Percentiles rank a stretch among this genome's conserved stretches.
Evolutionary conservation across 176 grass and related monocot species (phyloP).

Genomic region (Ensete glaucum): DNA sequence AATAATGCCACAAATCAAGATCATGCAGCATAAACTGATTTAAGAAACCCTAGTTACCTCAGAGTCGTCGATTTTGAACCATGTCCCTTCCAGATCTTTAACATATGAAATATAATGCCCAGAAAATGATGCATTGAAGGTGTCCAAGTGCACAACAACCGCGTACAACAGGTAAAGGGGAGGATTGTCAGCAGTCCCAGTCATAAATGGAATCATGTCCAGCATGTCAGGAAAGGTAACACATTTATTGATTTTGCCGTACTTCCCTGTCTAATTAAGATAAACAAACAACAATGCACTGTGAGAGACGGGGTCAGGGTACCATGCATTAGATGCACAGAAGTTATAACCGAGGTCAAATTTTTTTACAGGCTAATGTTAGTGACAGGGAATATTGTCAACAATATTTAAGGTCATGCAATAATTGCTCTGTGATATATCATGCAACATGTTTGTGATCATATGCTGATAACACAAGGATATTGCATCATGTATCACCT

Average conservation of each 20-base stretch:
- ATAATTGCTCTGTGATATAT: too few relatives aligned
- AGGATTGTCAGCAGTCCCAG: constrained; percentile 67
- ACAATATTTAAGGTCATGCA: too few relatives aligned
- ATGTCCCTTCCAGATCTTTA: constrained; percentile 94
- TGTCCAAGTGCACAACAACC: constrained; percentile 89
- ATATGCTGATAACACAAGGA: too few relatives aligned
- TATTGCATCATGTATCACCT: too few relatives aligned
- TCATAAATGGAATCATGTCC: constrained; percentile 96
- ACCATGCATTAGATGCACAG: neutral
- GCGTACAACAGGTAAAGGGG: constrained; percentile 92
- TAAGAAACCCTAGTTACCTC: constrained; percentile 41
- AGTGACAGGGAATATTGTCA: too few relatives aligned
- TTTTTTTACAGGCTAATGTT: too few relatives aligned
- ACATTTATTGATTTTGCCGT: constrained; percentile 95
- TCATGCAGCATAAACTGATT: neutral
- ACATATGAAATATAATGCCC: constrained; percentile 94
- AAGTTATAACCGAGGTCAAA: too few relatives aligned
- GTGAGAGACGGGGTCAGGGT: too few relatives aligned
- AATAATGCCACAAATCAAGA: too few relatives aligned
- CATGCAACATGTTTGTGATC: too few relatives aligned
- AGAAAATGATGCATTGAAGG: constrained; percentile 89
- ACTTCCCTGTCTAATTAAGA: constrained; percentile 66
- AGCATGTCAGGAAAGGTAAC: constrained; percentile 91
- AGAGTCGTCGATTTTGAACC: constrained; percentile 88
- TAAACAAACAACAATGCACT: neutral